Conservation (phyloP, 2,329 filamentous ascomycete species). For the Hypoxylon sp. region DNA sequence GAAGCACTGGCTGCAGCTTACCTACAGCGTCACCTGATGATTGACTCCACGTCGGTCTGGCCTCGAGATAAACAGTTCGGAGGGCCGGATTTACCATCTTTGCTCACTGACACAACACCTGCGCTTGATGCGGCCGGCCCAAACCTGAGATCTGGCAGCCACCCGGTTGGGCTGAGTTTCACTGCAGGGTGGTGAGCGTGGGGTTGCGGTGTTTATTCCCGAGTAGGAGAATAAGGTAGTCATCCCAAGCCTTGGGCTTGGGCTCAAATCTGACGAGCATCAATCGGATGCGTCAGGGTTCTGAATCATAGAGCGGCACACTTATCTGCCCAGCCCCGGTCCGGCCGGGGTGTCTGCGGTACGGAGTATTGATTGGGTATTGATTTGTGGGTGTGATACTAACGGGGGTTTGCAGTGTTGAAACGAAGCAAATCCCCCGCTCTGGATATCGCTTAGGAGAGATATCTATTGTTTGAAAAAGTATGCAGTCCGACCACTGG, state of each 20-base stretch:
- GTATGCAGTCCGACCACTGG: constrained; percentile 31
- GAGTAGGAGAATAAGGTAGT: constrained; percentile 5
- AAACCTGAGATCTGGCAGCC: constrained; percentile 22
- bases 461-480: constrained; percentile 39
- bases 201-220: constrained; percentile 39
- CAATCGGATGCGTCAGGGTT: constrained; percentile 24
- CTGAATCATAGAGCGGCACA: constrained; percentile 15
- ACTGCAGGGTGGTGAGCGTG: constrained; percentile 35
- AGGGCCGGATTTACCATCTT: constrained; percentile 13
- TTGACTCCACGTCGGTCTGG: constrained; percentile 30
- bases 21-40: constrained; percentile 37
- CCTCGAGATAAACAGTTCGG: constrained; percentile 14
- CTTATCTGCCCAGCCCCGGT: constrained; percentile 31
- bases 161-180: constrained; percentile 32
- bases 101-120: constrained; percentile 19
- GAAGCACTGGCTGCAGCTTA: constrained; percentile 38
- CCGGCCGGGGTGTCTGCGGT: constrained; percentile 19
- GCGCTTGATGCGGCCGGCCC: constrained; percentile 32
- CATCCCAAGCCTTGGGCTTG: constrained; percentile 22
- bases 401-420: constrained; percentile 34
- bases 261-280: constrained; percentile 27
- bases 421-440: constrained; percentile 31
- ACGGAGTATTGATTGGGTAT: constrained; percentile 24
- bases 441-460: constrained; percentile 21
- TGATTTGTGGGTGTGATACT: constrained; percentile 22